Evolutionary conservation across 352 stramenopile species (phyloP), one percentile per base, ranked within the genome.

Genomic region (Aphanomyces cochlioides): DNA sequence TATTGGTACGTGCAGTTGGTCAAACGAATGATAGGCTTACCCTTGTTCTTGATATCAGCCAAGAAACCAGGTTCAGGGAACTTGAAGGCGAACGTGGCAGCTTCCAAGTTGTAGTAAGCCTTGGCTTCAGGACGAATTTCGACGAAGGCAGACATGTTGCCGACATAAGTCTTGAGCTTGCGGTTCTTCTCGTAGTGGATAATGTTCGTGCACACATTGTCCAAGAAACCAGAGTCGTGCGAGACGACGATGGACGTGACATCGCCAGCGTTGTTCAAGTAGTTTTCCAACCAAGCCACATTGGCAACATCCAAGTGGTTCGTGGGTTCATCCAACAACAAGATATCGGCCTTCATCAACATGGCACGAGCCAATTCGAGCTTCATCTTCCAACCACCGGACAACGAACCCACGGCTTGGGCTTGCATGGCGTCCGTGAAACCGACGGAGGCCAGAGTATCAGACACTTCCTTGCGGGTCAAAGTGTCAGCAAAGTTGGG

Each of bases 151-250:
- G 84, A 92, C 2, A 95, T 79, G 77, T 92, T 93, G 15, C 87
- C 87, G 77, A 91, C 90, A 81, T 95, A 95, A 67, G 84, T 92
- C 83, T 92, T 92, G 54, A 95, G 77, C 84, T 95, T 92, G 57
- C 83, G 94, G 74, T 85, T 93, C 15, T 78, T 79, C 76, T 98
- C 93, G 85, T 99, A 98, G 82, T 99, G 92, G 67, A 99, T 96
- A 36, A 98, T 98, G 84, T 99, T 97, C 2, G 97, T 99, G 74
- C 89, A 98, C 12, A 98, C 94, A 74, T 96, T 97, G 85, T 99
- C 98, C 19, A 99, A 79, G 83, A 99, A 99, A 13, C 89, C 88
- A 28, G 96, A 92, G 83, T 99, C 97, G 83, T 99, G 96, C 75
- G 89, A 98, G 56, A 99, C 95, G 56, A 98, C 93, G 53, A 98